Conservation (phyloP, 345 rosid species). For the Populus euphratica region DNA sequence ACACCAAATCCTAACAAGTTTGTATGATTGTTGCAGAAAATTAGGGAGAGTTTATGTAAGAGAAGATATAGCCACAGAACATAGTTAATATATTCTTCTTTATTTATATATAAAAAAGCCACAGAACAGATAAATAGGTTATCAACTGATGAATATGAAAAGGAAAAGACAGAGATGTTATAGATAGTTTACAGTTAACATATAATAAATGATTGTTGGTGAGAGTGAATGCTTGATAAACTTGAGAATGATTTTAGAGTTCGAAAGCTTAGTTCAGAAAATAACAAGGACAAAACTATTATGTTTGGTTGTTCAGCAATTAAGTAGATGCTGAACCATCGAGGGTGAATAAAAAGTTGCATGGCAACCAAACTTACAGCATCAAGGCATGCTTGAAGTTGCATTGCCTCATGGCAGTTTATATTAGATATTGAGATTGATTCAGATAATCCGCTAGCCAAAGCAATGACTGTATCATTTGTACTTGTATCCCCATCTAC, state of each 20-base stretch:
- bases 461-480: slow-evolving; percentile 83
- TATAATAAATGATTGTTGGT: not conserved
- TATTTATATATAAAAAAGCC: too few relatives aligned
- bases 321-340: not conserved
- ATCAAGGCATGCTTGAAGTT: slow-evolving; percentile 92
- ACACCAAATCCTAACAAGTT: not conserved
- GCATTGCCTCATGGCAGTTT: slow-evolving; percentile 53
- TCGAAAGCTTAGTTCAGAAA: not conserved
- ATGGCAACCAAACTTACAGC: slow-evolving; percentile 47
- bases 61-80: not conserved
- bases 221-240: not conserved
- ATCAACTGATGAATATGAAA: not conserved
- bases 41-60: not conserved
- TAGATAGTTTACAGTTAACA: not conserved
- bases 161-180: not conserved
- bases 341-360: not conserved
- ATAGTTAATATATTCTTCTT: too few relatives aligned
- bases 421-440: slow-evolving; percentile 62
- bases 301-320: not conserved
- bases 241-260: not conserved
- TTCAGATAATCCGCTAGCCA: slow-evolving; percentile 88
- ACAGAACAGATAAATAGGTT: not conserved
- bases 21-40: not conserved
- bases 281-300: not conserved
- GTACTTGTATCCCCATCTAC: slow-evolving; percentile 98